These are phyloP conservation scores for Curvularia spicifera DNA, from an alignment of 2,329 filamentous ascomycete species.

Conservation along the genomic window DNA sequence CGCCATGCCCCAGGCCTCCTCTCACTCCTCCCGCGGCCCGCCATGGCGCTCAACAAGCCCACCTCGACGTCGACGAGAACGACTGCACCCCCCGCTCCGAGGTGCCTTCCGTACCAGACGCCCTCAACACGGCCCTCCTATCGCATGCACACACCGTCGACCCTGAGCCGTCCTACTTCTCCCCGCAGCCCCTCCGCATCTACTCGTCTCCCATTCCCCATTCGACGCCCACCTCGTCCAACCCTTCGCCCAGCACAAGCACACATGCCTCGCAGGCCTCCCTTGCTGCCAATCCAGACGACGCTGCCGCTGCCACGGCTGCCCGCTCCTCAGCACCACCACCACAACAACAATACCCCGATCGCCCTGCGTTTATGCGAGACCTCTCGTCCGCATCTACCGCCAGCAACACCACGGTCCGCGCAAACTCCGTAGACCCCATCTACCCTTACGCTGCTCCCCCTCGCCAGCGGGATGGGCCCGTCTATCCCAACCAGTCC, in stretches of 20 bases:
- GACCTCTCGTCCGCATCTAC: constrained; percentile 53
- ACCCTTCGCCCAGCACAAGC: constrained; percentile 43
- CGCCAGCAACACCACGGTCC: constrained; percentile 52
- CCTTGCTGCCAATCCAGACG: constrained; percentile 20
- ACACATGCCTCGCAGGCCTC: constrained; percentile 37
- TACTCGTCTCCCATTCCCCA: constrained; percentile 41
- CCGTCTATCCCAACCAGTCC: constrained; percentile 57
- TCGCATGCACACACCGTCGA: constrained; percentile 30
- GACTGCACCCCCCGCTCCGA: constrained; percentile 53
- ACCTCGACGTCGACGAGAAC: constrained; percentile 31
- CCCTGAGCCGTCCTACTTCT: constrained; percentile 48
- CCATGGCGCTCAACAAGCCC: constrained; percentile 1
- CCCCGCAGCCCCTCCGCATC: constrained; percentile 47
- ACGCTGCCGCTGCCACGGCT: background rate
- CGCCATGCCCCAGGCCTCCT: too few species aligned
- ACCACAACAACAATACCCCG: constrained; percentile 16
- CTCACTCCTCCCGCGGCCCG: background rate
- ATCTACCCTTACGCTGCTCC: constrained; percentile 26
- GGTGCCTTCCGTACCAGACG: constrained; percentile 43
- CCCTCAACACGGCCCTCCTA: constrained; percentile 28
- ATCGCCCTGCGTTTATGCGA: constrained; percentile 50
- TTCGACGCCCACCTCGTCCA: constrained; percentile 38
- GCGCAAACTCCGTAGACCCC: constrained; percentile 41
- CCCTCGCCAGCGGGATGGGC: constrained; percentile 40
- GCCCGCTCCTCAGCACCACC: constrained; percentile 17